A percentile compares a stretch with the other conserved stretches of the same genome.
phyloP scores from a whole-genome alignment of 2,329 filamentous ascomycete genomes.

The Clonostachys sp. region DNA sequence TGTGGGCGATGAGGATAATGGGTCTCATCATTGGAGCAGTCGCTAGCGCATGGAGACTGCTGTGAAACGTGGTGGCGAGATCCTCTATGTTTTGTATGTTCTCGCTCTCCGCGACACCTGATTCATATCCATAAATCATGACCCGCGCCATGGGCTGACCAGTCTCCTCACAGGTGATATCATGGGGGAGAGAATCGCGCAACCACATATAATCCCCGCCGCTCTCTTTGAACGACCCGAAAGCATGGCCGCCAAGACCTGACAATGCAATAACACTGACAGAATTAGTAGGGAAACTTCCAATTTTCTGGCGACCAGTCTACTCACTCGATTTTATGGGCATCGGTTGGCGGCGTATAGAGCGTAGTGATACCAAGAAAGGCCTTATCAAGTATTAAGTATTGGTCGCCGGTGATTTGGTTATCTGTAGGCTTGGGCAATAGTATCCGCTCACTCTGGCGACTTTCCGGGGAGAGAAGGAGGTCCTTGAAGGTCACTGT shows the following conservation, averaged over 20 bases:
- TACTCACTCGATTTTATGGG: no score
- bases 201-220: constrained; percentile 17
- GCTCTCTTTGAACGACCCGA: constrained; percentile 19
- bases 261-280: constrained; percentile 5
- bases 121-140: constrained; percentile 18
- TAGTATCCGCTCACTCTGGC: no score
- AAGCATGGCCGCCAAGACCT: constrained; percentile 17
- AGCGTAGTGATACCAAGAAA: no score
- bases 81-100: constrained; percentile 5
- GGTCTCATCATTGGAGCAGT: not conserved
- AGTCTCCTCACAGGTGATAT: constrained; percentile 5
- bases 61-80: not conserved
- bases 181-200: constrained; percentile 14
- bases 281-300: no score
- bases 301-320: no score
- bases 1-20: constrained; percentile 4
- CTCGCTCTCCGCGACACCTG: constrained; percentile 8
- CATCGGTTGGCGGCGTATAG: no score
- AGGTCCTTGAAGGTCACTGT: no score
- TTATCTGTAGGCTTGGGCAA: no score
- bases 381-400: no score
- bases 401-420: no score
- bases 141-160: constrained; percentile 8
- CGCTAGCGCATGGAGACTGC: not conserved
- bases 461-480: no score